These are phyloP conservation scores for Chromera velia DNA, from an alignment of 73 alveolate genomes.

Conservation along the genomic window DNA sequence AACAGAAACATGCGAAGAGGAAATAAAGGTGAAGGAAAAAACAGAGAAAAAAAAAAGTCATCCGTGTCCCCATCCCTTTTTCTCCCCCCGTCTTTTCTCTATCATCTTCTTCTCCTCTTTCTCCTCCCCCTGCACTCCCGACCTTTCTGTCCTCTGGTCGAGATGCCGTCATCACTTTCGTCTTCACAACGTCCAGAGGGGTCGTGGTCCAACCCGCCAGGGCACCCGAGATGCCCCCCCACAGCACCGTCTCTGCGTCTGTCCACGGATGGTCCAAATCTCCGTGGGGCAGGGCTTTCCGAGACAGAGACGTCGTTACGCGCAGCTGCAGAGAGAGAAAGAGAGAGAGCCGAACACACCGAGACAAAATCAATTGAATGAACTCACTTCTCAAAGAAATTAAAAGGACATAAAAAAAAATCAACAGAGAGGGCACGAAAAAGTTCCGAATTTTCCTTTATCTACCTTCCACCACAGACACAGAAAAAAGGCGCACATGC, in stretches of 20 bases:
- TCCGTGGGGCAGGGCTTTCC: too few relatives aligned
- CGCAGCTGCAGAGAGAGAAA: too few relatives aligned
- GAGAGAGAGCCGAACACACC: too few relatives aligned
- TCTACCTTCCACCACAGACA: too few relatives aligned
- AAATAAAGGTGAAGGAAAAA: neutral
- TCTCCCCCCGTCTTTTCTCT: too few relatives aligned
- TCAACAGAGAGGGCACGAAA: too few relatives aligned
- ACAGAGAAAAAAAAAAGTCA: neutral
- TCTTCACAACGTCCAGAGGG: slow-evolving; percentile 69
- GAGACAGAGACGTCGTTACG: too few relatives aligned
- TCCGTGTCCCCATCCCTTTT: neutral
- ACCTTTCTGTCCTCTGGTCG: neutral
- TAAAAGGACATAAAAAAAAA: too few relatives aligned
- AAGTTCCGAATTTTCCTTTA: too few relatives aligned
- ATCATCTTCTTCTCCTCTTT: neutral
- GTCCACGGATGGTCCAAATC: too few relatives aligned
- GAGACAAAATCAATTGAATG: neutral
- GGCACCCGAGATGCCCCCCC: slow-evolving; percentile 68
- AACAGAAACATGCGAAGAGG: neutral
- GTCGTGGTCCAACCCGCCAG: slow-evolving; percentile 64
- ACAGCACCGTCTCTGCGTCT: slow-evolving; percentile 18
- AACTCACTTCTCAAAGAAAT: neutral
- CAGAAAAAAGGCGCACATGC: too few relatives aligned
- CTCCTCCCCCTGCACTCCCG: neutral
- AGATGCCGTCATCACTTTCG: slow-evolving; percentile 47